These are phyloP conservation scores for Populus deltoides DNA, from an alignment of 345 rosid species.

Conservation along the genomic window DNA sequence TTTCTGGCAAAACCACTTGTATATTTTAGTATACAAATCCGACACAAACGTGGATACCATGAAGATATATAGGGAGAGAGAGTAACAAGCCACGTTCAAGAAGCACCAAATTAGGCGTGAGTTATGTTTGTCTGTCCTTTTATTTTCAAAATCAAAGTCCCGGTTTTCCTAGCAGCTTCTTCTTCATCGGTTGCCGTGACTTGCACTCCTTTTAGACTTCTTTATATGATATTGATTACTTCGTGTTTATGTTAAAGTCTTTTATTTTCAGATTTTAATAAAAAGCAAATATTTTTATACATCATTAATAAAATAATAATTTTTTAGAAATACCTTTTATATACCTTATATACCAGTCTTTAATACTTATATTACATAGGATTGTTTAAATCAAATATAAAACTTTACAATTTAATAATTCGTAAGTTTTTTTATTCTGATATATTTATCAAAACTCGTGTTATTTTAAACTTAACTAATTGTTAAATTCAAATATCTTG, in stretches of 20 bases:
- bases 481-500: too few species aligned
- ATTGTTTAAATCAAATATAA: too few species aligned
- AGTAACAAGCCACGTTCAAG: neutral
- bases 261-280: too few species aligned
- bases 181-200: neutral
- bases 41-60: neutral
- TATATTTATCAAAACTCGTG: too few species aligned
- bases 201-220: neutral
- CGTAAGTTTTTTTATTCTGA: too few species aligned
- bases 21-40: neutral
- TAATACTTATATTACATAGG: fast-evolving
- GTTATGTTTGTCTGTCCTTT: neutral
- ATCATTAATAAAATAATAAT: too few species aligned
- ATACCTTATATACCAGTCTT: too few species aligned
- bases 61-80: neutral
- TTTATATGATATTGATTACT: too few species aligned
- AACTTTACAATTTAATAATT: fast-evolving
- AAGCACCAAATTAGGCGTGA: conserved; percentile 14
- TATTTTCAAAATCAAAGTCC: neutral
- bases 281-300: too few species aligned
- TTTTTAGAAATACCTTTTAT: too few species aligned
- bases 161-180: neutral
- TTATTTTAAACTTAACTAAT: too few species aligned
- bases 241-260: neutral
- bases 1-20: neutral